A percentile compares a stretch with the other conserved stretches of the same genome.
Conservation (phyloP, 176 grass and related monocot genomes). For the Puccinellia tenuiflora region DNA sequence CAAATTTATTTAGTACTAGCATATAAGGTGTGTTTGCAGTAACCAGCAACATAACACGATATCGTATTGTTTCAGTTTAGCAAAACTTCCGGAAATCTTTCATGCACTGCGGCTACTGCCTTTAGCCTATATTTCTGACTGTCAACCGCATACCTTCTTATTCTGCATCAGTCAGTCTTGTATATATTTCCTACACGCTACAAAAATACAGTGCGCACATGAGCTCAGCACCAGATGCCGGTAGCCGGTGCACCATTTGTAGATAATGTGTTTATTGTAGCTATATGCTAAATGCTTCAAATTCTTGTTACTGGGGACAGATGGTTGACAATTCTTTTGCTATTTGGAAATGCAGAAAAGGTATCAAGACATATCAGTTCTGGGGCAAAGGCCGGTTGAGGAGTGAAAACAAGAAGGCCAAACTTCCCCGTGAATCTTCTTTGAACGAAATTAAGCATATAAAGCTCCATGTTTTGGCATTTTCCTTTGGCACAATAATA, state of each 20-base stretch:
- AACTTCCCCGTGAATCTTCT: not conserved
- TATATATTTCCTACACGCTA: not conserved
- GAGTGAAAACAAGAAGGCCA: slow-evolving; percentile 35
- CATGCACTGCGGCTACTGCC: too few species aligned
- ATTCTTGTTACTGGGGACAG: not conserved
- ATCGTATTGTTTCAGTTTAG: not conserved
- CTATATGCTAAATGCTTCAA: not conserved
- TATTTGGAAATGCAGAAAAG: slow-evolving; percentile 52
- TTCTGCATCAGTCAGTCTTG: not conserved
- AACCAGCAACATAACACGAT: not conserved
- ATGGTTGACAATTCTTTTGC: slow-evolving; percentile 4
- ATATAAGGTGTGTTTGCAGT: not conserved
- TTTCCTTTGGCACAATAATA: slow-evolving; percentile 28
- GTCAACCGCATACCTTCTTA: not conserved
- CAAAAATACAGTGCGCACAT: not conserved
- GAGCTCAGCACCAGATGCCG: not conserved
- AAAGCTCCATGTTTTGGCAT: slow-evolving; percentile 6
- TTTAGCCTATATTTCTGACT: not conserved
- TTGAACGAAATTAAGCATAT: slow-evolving; percentile 1
- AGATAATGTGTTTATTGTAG: not conserved
- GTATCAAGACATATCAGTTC: slow-evolving; percentile 71
- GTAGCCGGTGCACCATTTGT: not conserved
- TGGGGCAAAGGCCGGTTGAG: slow-evolving; percentile 74
- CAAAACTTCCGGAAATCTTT: not conserved
- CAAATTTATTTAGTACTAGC: not conserved